phyloP scores from a whole-genome alignment of 164 flowering plant species.

The Euptelea pleiosperma region DNA sequence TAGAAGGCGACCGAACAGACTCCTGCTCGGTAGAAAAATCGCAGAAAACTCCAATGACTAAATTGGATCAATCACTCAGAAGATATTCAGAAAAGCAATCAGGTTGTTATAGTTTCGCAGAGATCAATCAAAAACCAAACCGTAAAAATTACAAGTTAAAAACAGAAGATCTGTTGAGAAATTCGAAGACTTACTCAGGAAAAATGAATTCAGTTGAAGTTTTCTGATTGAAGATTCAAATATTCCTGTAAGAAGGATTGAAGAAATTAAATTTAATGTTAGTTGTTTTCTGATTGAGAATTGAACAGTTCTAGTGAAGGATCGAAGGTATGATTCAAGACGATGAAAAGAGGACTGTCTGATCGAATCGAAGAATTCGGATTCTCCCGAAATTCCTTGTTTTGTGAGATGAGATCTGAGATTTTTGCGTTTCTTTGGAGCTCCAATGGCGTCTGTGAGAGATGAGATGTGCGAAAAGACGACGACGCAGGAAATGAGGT shows the following conservation, averaged over 20 bases:
- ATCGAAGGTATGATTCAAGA: too few species aligned
- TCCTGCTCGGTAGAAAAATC: neutral
- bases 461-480: neutral
- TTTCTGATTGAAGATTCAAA: neutral
- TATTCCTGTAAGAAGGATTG: neutral
- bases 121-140: too few species aligned
- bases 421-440: neutral
- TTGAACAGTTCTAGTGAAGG: neutral
- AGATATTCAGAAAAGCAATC: too few species aligned
- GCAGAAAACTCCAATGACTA: neutral
- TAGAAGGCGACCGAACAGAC: neutral
- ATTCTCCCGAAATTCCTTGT: neutral
- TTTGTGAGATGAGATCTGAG: conserved; percentile 6
- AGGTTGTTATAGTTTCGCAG: too few species aligned
- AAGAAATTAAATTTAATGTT: neutral
- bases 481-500: neutral
- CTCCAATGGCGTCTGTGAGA: neutral
- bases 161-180: too few species aligned
- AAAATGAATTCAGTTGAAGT: neutral
- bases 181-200: neutral
- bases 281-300: neutral
- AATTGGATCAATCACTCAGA: too few species aligned
- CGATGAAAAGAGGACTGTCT: neutral
- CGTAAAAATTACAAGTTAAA: too few species aligned
- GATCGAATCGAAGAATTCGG: neutral